Base-by-base conservation (phyloP, 2,329 filamentous ascomycete genomes). In the Fusarium oxysporum region DNA sequence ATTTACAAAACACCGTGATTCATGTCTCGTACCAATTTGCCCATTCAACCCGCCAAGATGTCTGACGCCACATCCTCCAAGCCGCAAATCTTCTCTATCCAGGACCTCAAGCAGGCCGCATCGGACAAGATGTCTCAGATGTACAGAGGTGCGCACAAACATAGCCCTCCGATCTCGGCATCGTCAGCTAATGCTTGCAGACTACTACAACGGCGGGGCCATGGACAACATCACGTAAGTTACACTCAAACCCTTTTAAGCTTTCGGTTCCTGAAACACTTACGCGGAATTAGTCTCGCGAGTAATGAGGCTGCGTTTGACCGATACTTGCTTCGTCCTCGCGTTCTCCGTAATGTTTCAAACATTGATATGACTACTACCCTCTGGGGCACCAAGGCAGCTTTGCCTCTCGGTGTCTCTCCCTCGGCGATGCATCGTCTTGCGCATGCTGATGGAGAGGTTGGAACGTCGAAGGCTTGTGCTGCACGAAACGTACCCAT, bases 91-190 rank as follows among this genome's bases (percentile, higher is more conserved):
- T 55, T 55, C 14, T 55, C 53, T 19, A 59, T 63, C 17, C 25
- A 30, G n/a, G 60, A 63, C 43, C 53, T 63, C 16, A 58, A 59
- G 53, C 16, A 59, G 32, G 53, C 43, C 45, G 60, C 53, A 28
- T 63, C 60, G 23, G 60, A 44, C 5, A 63, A 63, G 28, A 57
- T 63, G 28, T 44, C 60, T 21, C 45, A 58, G 53, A 41, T 59
- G 41, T 63, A 63, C 14, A 30, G 60, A 23, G 60, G 60, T 63
- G 38, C 25, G 23, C 30, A 35, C 12, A 3, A 25, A 28, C 10
- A 3, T 10, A 21, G 8, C 2, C n/a, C 28, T 25, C 30, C 21
- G 30, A 47, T 44, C 23, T 25, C 30, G 40, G 30, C 7, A 21
- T 25, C 8, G 3, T 47, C 28, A 45, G 23, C 54, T 57, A 45